Conservation (phyloP, 805 yeast species). For the Hanseniaspora pseudoguilliermondii region DNA sequence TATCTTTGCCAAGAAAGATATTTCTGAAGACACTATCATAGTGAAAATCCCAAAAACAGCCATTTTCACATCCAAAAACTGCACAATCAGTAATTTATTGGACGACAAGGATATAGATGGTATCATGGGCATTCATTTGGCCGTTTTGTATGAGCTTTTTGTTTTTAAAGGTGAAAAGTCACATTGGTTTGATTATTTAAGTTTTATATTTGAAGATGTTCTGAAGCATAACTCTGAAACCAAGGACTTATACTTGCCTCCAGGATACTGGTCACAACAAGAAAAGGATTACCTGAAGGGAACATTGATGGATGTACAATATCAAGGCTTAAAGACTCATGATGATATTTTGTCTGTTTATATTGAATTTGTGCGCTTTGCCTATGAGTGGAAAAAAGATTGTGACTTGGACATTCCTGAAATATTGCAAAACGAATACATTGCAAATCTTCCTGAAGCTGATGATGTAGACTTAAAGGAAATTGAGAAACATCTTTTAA, state of each 20-base stretch:
- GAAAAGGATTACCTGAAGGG: slow-evolving; percentile 40
- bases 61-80: slow-evolving; percentile 45
- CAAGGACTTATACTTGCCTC: slow-evolving; percentile 36
- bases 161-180: slow-evolving; percentile 39
- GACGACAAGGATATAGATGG: slow-evolving; percentile 50
- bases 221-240: slow-evolving; percentile 18
- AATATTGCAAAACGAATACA: slow-evolving; percentile 22
- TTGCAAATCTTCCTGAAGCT: slow-evolving; percentile 17
- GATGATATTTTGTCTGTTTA: slow-evolving; percentile 31
- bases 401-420: slow-evolving; percentile 23
- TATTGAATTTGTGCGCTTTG: slow-evolving; percentile 28
- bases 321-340: slow-evolving; percentile 26
- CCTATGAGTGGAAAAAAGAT: slow-evolving; percentile 26
- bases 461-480: not conserved
- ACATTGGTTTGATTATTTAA: slow-evolving; percentile 69
- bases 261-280: slow-evolving; percentile 49
- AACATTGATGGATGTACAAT: slow-evolving; percentile 50
- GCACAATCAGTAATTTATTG: slow-evolving; percentile 53
- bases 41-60: slow-evolving; percentile 51
- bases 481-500: not conserved
- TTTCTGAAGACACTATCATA: slow-evolving; percentile 31
- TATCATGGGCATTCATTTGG: slow-evolving; percentile 50
- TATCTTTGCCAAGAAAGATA: slow-evolving; percentile 43
- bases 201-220: slow-evolving; percentile 34
- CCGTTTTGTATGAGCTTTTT: slow-evolving; percentile 56